Base-by-base conservation (phyloP, 2,329 filamentous ascomycete genomes). In the Biscogniauxia marginata region DNA sequence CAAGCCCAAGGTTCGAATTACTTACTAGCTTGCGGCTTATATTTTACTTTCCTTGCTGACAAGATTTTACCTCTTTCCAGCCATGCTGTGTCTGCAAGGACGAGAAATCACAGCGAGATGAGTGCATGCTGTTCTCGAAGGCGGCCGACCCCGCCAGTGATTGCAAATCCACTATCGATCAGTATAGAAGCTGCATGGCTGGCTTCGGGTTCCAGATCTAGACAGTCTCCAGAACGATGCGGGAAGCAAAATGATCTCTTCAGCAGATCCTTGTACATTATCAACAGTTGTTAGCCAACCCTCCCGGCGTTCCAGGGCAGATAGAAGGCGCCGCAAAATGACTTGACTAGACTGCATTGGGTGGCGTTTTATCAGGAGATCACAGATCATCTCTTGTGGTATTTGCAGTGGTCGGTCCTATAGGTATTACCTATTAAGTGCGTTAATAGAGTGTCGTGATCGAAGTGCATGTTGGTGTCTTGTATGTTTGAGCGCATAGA, bases 71-170 rank as follows among this genome's bases (percentile, higher is more conserved):
- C 8, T 21, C 9, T 11, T 6, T n/a, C 57, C 69, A 97, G 91
- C 93, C 93, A 46, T 98, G 95, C 84, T 98, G 95, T 73, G 95
- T 98, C 24, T 99, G 95, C 85, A 97, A 93, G 72, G 86, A 95
- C 46, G 92, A 99, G 75, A 99, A 99, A 76, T 82, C 90, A 43
- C 84, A 84, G 66, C 91, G 95, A 62, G 95, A 99, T 78, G 93
- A 99, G 77, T 99, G 95, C 81, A 98, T 99, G 93, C 89, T 99
- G 55, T 97, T 98, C 79, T 96, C 91, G 54, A 92, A 85, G 61
- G 83, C 90, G 59, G 82, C 87, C 69, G 89, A 97, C 71, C 91
- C 95, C 43, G 84, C 90, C 67, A 82, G 85, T 69, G 92, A 96
- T 68, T 99, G 95, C 82, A 83, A 87, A 74, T 83, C 87, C 50